These are phyloP conservation scores for Colletotrichum shisoi DNA, from an alignment of 2,329 filamentous ascomycete species.

Conservation along the genomic window DNA sequence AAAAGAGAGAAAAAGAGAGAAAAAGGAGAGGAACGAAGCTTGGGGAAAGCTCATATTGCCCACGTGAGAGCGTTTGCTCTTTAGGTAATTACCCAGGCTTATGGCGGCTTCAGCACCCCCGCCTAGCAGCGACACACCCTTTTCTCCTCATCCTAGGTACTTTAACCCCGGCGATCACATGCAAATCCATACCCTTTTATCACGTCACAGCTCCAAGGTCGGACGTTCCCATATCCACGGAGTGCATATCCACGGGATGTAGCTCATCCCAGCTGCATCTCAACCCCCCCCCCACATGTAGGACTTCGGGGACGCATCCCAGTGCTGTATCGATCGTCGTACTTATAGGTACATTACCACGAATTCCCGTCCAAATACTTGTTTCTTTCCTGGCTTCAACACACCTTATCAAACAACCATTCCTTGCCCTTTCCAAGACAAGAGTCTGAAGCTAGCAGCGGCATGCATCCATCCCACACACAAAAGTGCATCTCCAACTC, in stretches of 20 bases:
- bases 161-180: conserved; percentile 31
- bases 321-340: too few species aligned
- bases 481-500: too few species aligned
- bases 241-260: background rate
- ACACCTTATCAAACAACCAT: too few species aligned
- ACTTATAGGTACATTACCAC: background rate
- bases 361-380: background rate
- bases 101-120: too few species aligned
- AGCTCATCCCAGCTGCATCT: conserved; percentile 4
- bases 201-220: background rate
- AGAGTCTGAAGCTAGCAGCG: too few species aligned
- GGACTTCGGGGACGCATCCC: background rate
- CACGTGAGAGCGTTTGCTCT: background rate
- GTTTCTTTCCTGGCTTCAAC: too few species aligned
- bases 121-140: background rate
- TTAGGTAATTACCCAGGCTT: background rate
- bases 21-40: background rate
- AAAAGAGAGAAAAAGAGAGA: too few species aligned
- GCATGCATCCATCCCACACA: too few species aligned
- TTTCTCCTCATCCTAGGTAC: background rate
- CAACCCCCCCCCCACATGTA: background rate
- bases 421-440: too few species aligned
- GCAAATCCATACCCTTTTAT: conserved; percentile 10
- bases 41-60: background rate
- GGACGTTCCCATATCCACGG: background rate